Evolutionary conservation across 176 grass and related monocot species (phyloP), one percentile per base, ranked within the genome.

Genomic region (Rhynchospora pubera): DNA sequence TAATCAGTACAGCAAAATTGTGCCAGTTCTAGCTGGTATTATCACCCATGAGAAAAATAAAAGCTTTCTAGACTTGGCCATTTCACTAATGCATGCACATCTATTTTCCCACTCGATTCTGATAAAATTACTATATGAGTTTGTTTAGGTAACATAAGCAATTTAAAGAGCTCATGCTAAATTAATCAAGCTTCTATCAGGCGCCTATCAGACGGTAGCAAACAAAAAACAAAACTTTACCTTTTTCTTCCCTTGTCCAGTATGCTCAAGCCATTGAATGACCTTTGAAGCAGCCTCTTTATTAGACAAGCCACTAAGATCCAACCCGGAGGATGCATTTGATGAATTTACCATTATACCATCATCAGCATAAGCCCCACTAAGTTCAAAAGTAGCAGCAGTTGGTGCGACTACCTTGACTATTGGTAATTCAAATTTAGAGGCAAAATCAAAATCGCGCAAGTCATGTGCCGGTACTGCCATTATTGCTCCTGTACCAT

Each of bases 401-500:
- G 66, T 60, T 19, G 85, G 83, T 56, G 42, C 87, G 84, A 97
- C 92, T 82, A 97, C 95, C 79, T 82, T 79, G 80, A 91, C 84
- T 23, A 97, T 85, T 83, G 90, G 90, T 89, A 94, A 91, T 81
- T 85, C 53, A 85, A 93, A 94, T 85, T 93, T 89, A 42, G 83
- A 30, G 16, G 95, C 88, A 75, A 97, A 97, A 50, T 94, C 92
- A 84, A 92, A 61, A 84, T 97, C 95, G 65, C 95, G 90, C 23
- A 92, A 93, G 69, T 97, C 95, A 85, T 97, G 95, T 65, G 92
- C 92, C 69, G 95, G 95, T 45, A 97, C 95, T 59, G 95, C 95
- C 95, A 97, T 97, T 65, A 94, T 97, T 88, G 95, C 92, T 63
- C 94, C 95, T 63, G 92, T 97, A 55, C 95, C 95, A 56, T 97